Base-by-base conservation (phyloP, 139 green algal genomes). In the Chlamydomonas schloesseri region DNA sequence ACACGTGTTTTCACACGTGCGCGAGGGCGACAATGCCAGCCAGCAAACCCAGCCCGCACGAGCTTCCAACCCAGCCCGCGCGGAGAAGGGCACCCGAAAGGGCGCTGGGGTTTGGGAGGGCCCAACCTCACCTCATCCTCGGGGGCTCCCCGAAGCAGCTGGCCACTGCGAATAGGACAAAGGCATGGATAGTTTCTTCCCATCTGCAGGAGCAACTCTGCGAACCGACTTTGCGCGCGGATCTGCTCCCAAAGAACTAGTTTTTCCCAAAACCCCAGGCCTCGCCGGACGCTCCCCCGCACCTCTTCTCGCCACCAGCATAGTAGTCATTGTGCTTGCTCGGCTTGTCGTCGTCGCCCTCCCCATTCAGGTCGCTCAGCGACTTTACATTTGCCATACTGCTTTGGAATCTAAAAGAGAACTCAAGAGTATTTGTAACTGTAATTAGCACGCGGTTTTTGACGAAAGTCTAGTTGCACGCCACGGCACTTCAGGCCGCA, bases 221-320 rank as follows among this genome's bases (percentile, higher is more conserved):
- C 42, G 42, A 50, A 50, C 42, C 42, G 8, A 8, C 42, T 68
- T 31, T 14, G n/a, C 29, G n/a, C 33, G 21, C 55, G 17, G 60
- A 57, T 33, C 33, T 62, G 76, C n/a, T 83, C 3, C 21, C 15
- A 77, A 55, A 46, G 24, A 46, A 46, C 11, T 50, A 13, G 42
- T 50, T 50, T 50, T 8, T 8, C 42, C 8, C 42, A 50, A 50
- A 50, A 50, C 42, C 42, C 42, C 42, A 50, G 42, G 6, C 42
- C 42, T n/a, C 42, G 6, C 42, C 8, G 5, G 5, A 8, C 42
- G 42, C 42, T 81, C 31, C 23, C 29, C 58, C 73, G 23, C 75
- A 95, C 90, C 94, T 98, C 90, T 97, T 98, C 80, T 96, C 92
- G 24, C 95, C 95, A 31, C 95, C 95, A 37, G 94, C 93, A 46